Evolutionary conservation across 495 filamentous ascomycete genomes (phyloP).

Genomic region (Lophiostoma macrostomum): DNA sequence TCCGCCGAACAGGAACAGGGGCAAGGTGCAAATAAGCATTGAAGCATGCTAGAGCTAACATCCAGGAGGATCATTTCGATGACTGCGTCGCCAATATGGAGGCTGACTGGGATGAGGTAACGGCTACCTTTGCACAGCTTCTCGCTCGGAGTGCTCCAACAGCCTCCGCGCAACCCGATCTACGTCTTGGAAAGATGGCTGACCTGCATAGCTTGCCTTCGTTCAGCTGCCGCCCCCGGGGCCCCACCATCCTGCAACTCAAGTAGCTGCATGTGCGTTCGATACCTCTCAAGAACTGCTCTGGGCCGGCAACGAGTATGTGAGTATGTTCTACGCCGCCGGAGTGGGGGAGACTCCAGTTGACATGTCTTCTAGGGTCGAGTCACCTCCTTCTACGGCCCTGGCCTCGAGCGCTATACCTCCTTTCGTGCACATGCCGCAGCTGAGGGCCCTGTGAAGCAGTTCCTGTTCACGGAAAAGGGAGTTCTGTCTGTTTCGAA

Average conservation of each 20-base stretch:
- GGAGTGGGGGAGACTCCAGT: not conserved
- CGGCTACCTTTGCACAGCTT: not conserved
- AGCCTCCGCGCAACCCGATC: not conserved
- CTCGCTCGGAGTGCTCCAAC: not conserved
- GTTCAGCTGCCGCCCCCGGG: constrained; percentile 66
- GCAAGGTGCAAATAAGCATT: not conserved
- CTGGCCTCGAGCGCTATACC: constrained; percentile 74
- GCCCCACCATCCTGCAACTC: constrained; percentile 59
- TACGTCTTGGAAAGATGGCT: too few species aligned
- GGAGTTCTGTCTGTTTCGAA: constrained; percentile 77
- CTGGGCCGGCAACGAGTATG: constrained; percentile 88
- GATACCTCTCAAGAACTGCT: constrained; percentile 83
- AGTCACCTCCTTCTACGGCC: constrained; percentile 78
- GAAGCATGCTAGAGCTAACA: constrained; percentile 5
- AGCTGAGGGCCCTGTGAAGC: constrained; percentile 68
- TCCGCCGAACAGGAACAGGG: not conserved
- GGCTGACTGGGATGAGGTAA: constrained; percentile 59
- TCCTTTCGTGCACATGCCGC: constrained; percentile 68
- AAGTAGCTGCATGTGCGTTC: constrained; percentile 73
- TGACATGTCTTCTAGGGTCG: constrained; percentile 59
- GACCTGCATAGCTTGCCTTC: constrained; percentile 58
- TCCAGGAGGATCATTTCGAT: constrained; percentile 7
- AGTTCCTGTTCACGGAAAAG: constrained; percentile 81
- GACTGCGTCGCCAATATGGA: constrained; percentile 37
- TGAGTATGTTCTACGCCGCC: constrained; percentile 45